Conservation (phyloP, 1,284 basidiomycete genomes). For the Tetrapyrgos nigripes region DNA sequence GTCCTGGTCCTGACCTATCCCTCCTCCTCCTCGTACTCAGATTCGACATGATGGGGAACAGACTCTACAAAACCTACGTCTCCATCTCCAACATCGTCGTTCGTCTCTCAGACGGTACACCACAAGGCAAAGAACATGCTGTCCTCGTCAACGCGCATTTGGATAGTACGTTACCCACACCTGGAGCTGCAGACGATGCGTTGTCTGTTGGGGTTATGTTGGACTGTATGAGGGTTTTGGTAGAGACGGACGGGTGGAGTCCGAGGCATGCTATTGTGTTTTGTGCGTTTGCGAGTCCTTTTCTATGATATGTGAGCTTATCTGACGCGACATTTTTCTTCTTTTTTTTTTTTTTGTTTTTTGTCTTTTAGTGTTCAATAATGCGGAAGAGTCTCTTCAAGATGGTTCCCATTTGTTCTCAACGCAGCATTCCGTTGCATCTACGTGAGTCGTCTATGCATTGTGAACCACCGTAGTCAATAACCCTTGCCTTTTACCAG, state of each 20-base stretch:
- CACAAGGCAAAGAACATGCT: slow-evolving; percentile 77
- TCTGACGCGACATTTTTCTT: background rate
- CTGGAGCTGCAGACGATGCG: slow-evolving; percentile 91
- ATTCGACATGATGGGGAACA: slow-evolving; percentile 85
- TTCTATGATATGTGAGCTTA: too few species aligned
- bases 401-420: slow-evolving; percentile 94
- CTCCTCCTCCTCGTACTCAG: slow-evolving; percentile 41
- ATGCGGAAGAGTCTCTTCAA: slow-evolving; percentile 94
- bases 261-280: slow-evolving; percentile 88
- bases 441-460: slow-evolving; percentile 58
- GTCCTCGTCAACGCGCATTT: slow-evolving; percentile 92
- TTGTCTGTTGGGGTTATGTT: slow-evolving; percentile 92
- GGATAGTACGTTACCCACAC: slow-evolving; percentile 82
- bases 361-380: slow-evolving; percentile 81
- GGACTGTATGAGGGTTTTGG: slow-evolving; percentile 84
- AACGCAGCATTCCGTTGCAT: slow-evolving; percentile 81
- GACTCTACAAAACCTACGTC: slow-evolving; percentile 92
- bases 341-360: background rate
- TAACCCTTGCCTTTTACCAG: slow-evolving; percentile 41
- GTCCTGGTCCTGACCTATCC: background rate
- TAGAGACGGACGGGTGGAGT: slow-evolving; percentile 74
- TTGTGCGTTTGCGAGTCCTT: slow-evolving; percentile 53
- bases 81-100: slow-evolving; percentile 90
- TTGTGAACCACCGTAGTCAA: slow-evolving; percentile 1
- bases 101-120: slow-evolving; percentile 85